Evolutionary conservation across 2,329 filamentous ascomycete species (phyloP).

Genomic region (Trichoderma guizhouense): DNA sequence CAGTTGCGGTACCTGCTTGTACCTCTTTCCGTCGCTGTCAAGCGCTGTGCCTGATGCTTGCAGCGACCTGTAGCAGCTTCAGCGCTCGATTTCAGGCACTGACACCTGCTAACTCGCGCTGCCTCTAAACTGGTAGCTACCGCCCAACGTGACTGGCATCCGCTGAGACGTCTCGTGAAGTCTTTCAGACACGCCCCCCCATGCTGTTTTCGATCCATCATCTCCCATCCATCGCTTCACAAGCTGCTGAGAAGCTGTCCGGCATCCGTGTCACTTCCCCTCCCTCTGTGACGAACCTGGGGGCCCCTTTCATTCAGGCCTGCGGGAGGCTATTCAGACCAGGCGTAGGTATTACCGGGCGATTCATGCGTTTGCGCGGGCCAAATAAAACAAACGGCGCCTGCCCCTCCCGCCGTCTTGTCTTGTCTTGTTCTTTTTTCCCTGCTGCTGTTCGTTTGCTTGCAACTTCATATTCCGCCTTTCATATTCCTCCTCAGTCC

Average conservation of each 20-base stretch:
- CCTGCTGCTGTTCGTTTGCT: neutral
- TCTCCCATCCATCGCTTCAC: slow-evolving; percentile 18
- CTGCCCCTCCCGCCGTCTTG: slow-evolving; percentile 8
- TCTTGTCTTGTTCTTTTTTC: neutral
- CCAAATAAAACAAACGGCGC: slow-evolving; percentile 16
- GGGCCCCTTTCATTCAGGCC: slow-evolving; percentile 20
- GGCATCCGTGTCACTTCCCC: slow-evolving; percentile 18
- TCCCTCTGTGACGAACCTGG: slow-evolving; percentile 14
- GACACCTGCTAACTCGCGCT: neutral
- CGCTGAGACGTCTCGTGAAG: neutral
- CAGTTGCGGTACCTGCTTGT: neutral
- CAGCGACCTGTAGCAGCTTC: neutral
- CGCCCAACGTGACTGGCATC: neutral
- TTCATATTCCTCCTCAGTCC: too few relatives aligned
- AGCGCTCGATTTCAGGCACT: neutral
- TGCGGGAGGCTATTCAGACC: slow-evolving; percentile 16
- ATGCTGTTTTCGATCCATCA: slow-evolving; percentile 18
- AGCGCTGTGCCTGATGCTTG: neutral
- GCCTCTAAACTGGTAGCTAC: neutral
- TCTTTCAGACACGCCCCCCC: neutral
- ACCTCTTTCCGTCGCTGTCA: neutral
- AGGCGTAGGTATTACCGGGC: neutral
- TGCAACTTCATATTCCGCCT: neutral
- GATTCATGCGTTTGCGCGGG: slow-evolving; percentile 11
- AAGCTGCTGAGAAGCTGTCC: slow-evolving; percentile 8